Conservation (phyloP, 331 rosid species). For the Acacia pycnantha region DNA sequence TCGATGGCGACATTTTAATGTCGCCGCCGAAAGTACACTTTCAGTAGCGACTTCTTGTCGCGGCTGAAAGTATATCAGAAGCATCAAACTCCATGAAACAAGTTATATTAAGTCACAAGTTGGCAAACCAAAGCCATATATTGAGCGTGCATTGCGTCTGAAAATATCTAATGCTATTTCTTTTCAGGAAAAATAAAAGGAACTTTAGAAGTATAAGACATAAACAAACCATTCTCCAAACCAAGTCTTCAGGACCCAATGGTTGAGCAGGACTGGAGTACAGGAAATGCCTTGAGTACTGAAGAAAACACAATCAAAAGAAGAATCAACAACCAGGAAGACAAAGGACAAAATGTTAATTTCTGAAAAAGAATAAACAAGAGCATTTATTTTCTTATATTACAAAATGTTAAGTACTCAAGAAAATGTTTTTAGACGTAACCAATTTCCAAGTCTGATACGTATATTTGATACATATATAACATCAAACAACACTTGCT, state of each 20-base stretch:
- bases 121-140: background rate
- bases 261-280: constrained; percentile 92
- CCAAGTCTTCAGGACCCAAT: constrained; percentile 95
- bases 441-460: background rate
- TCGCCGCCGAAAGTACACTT: no score
- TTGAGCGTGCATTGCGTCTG: background rate
- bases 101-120: background rate
- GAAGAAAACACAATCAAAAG: constrained; percentile 23
- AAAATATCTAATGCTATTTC: background rate
- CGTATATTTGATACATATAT: background rate
- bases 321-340: constrained; percentile 9
- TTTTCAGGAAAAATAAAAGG: background rate
- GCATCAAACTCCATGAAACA: no score
- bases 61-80: no score
- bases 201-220: constrained; percentile 19
- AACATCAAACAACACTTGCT: background rate
- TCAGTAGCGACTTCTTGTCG: no score
- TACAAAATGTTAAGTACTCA: constrained; percentile 2
- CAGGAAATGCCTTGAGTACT: constrained; percentile 87
- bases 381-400: background rate
- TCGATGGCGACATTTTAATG: no score
- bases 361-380: constrained; percentile 11
- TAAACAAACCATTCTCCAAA: constrained; percentile 88
- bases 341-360: constrained; percentile 13
- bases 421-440: background rate